These are phyloP conservation scores for Cinchona pubescens DNA, from an alignment of 257 asterid species.

Conservation along the genomic window DNA sequence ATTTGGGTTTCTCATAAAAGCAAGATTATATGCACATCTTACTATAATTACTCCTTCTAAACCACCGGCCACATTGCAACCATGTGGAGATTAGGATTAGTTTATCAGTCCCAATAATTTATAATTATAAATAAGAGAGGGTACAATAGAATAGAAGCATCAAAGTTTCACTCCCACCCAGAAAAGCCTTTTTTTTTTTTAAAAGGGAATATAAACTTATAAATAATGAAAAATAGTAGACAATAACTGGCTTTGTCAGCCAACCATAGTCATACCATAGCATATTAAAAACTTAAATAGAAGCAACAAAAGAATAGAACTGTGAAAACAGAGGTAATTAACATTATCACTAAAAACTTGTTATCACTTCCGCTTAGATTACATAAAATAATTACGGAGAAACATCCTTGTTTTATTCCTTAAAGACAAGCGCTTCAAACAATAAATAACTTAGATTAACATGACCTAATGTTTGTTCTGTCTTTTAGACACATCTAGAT, in stretches of 20 bases:
- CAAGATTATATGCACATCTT: background rate
- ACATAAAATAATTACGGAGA: conserved; percentile 11
- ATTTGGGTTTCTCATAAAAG: background rate
- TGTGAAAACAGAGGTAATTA: conserved; percentile 21
- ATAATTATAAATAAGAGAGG: conserved; percentile 9
- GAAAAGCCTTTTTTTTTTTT: conserved; percentile 10
- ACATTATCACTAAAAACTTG: conserved; percentile 26
- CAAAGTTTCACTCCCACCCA: conserved; percentile 40
- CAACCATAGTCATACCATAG: conserved; percentile 26
- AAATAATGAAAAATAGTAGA: conserved; percentile 26
- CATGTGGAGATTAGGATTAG: conserved; percentile 26
- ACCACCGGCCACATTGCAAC: too few species aligned
- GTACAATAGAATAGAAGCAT: conserved; percentile 47
- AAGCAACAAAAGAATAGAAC: conserved; percentile 24
- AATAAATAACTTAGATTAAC: background rate
- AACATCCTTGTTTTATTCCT: conserved; percentile 9
- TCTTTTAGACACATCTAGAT: background rate
- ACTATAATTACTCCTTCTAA: conserved; percentile 2
- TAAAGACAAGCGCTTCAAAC: conserved; percentile 4
- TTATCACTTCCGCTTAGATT: conserved; percentile 5
- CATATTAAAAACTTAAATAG: conserved; percentile 17
- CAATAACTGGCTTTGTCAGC: conserved; percentile 38
- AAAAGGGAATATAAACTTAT: conserved; percentile 10
- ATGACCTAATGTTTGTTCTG: background rate
- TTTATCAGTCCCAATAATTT: conserved; percentile 18